These are phyloP conservation scores for Gardenia jasminoides DNA, from an alignment of 257 asterid genomes.

Conservation along the genomic window DNA sequence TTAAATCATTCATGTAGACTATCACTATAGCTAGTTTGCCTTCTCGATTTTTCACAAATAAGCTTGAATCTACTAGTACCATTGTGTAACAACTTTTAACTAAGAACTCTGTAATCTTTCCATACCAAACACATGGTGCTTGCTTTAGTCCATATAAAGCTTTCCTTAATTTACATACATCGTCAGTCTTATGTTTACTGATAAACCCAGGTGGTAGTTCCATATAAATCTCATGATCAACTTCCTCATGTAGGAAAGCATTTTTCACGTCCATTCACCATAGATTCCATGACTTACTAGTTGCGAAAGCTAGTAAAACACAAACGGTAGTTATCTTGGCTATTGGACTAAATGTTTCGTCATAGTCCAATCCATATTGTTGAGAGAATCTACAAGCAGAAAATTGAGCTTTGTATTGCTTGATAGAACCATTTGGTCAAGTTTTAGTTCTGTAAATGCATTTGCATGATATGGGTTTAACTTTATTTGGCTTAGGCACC, in stretches of 20 bases:
- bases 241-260: too few species aligned
- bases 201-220: not conserved
- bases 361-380: not conserved
- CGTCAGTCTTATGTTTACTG: not conserved
- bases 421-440: not conserved
- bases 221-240: too few species aligned
- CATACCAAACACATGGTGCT: not conserved
- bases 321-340: not conserved
- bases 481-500: not conserved
- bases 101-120: not conserved
- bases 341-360: not conserved
- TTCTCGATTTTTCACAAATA: not conserved
- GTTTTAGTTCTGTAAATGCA: conserved; percentile 2
- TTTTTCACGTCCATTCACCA: not conserved
- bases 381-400: not conserved
- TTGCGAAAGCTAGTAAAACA: not conserved
- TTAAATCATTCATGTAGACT: not conserved
- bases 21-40: not conserved
- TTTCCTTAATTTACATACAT: too few species aligned
- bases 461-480: not conserved
- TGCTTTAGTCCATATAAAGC: too few species aligned
- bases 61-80: not conserved
- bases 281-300: not conserved
- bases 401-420: not conserved
- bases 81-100: not conserved